A percentile compares a stretch with the other conserved stretches of the same genome.
phyloP scores from a whole-genome alignment of 2,329 filamentous ascomycete species.

The Cytospora piceae region DNA sequence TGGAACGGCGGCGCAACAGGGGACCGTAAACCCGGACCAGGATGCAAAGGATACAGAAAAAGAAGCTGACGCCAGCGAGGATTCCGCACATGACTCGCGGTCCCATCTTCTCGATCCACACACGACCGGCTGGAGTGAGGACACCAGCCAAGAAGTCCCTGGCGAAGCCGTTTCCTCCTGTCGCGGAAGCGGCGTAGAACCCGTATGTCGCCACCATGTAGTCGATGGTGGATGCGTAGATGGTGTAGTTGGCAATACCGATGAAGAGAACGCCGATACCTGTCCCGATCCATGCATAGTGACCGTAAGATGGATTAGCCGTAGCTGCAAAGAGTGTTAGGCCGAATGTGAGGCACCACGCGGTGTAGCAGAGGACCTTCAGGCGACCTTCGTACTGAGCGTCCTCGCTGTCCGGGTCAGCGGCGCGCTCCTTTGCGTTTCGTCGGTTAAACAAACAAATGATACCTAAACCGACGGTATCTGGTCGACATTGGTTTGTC shows the following conservation, averaged over 20 bases:
- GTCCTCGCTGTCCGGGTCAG: slow-evolving; percentile 5
- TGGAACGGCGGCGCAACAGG: slow-evolving; percentile 14
- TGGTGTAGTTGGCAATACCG: slow-evolving; percentile 66
- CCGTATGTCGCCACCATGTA: slow-evolving; percentile 72
- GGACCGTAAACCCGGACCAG: background rate
- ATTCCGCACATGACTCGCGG: slow-evolving; percentile 16
- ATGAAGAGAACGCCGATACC: slow-evolving; percentile 45
- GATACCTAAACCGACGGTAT: background rate
- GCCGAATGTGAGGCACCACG: slow-evolving; percentile 7
- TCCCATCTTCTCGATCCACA: slow-evolving; percentile 12
- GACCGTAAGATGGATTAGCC: background rate
- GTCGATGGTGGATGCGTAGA: slow-evolving; percentile 70
- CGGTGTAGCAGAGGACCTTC: slow-evolving; percentile 6
- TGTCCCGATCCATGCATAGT: slow-evolving; percentile 8
- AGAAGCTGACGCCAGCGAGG: background rate
- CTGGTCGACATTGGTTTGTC: background rate
- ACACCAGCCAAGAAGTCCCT: slow-evolving; percentile 65
- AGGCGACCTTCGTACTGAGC: slow-evolving; percentile 15
- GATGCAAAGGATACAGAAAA: slow-evolving; percentile 9
- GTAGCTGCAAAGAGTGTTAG: slow-evolving; percentile 10
- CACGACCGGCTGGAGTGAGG: slow-evolving; percentile 1
- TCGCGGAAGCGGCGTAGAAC: slow-evolving; percentile 46
- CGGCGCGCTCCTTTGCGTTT: background rate
- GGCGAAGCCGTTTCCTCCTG: slow-evolving; percentile 64
- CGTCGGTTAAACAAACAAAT: background rate